A percentile compares a stretch with the other conserved stretches of the same genome.
These are phyloP conservation scores for Leucogyrophana mollusca DNA, from an alignment of 768 basidiomycete genomes.

Conservation along the genomic window DNA sequence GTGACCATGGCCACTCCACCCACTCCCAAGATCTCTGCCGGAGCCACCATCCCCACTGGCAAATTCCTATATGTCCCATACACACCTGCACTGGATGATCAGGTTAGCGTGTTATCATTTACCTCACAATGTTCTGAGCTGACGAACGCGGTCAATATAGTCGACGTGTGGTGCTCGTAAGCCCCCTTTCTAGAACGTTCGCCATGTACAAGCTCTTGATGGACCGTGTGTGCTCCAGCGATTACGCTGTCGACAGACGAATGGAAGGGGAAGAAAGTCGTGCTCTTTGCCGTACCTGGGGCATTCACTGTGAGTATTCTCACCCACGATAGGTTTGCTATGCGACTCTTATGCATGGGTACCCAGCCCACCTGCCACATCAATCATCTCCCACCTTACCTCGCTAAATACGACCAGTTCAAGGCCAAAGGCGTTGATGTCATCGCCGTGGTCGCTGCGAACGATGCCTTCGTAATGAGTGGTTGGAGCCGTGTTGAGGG, in stretches of 20 bases:
- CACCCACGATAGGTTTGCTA: neutral
- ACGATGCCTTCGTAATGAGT: slow-evolving; percentile 59
- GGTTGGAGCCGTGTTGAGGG: slow-evolving; percentile 60
- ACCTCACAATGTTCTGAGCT: slow-evolving; percentile 7
- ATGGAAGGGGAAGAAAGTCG: slow-evolving; percentile 83
- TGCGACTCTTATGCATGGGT: neutral
- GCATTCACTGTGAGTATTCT: slow-evolving; percentile 66
- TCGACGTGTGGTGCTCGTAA: slow-evolving; percentile 63
- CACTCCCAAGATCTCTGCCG: slow-evolving; percentile 48
- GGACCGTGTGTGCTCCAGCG: slow-evolving; percentile 35
- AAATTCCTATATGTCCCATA: slow-evolving; percentile 58
- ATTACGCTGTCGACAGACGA: slow-evolving; percentile 52
- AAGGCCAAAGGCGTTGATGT: slow-evolving; percentile 52
- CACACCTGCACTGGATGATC: slow-evolving; percentile 58
- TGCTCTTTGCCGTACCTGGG: slow-evolving; percentile 75
- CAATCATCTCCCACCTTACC: slow-evolving; percentile 46
- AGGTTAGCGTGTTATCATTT: slow-evolving; percentile 35
- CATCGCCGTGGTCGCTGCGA: slow-evolving; percentile 55
- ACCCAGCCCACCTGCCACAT: slow-evolving; percentile 39
- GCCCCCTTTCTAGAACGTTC: slow-evolving; percentile 33
- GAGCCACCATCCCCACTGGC: slow-evolving; percentile 47
- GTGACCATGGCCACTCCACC: slow-evolving; percentile 7
- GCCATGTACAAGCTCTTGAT: neutral
- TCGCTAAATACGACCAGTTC: slow-evolving; percentile 45
- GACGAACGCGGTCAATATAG: slow-evolving; percentile 28